Conservation (phyloP, 139 green algal species). For the Coelastrella sp. region DNA sequence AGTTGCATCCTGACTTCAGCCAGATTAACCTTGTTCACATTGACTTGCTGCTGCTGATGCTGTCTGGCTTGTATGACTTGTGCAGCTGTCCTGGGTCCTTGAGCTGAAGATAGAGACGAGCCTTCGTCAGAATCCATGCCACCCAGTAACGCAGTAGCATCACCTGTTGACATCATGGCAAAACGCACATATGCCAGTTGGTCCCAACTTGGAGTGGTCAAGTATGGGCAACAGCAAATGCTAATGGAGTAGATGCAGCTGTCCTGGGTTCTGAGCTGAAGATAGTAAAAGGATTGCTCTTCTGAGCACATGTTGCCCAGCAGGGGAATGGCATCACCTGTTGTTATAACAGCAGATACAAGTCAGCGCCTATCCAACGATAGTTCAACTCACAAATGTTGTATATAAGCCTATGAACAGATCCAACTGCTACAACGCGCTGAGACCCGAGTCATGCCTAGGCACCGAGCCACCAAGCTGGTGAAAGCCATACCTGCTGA, state of each 20-base stretch:
- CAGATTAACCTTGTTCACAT: constrained; percentile 35
- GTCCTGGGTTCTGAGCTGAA: no score
- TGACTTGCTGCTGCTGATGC: background rate
- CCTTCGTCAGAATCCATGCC: background rate
- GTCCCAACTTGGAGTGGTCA: no score
- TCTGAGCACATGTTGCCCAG: no score
- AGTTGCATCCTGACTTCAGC: constrained; percentile 24
- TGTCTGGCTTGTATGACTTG: background rate
- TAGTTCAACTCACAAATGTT: no score
- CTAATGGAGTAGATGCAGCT: no score
- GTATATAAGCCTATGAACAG: no score
- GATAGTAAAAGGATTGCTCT: no score
- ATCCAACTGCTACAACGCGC: background rate
- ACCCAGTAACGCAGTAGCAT: background rate
- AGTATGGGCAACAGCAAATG: no score
- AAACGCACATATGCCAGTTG: background rate
- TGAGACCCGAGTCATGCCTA: background rate
- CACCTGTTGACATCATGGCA: background rate
- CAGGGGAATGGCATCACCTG: no score
- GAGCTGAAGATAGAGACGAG: background rate
- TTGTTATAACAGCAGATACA: no score
- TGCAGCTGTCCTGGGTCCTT: background rate
- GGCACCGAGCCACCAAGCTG: background rate
- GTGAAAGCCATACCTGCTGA: constrained; percentile 3
- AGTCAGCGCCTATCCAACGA: no score